phyloP scores from a whole-genome alignment of 2,329 filamentous ascomycete genomes.

The Fusarium brevicatenulatum region DNA sequence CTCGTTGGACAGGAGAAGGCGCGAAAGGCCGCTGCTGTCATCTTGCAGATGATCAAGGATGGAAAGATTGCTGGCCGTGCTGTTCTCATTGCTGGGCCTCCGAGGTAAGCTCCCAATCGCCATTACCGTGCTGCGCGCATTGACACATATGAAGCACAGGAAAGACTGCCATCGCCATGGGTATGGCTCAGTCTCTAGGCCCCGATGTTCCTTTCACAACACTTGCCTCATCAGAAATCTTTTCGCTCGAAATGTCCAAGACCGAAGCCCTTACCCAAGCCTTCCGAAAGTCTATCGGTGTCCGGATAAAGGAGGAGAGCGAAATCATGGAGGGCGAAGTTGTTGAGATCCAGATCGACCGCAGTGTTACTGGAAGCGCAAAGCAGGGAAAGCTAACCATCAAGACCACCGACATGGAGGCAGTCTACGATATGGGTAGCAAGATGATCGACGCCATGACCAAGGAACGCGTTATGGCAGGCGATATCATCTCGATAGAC shows the following conservation, averaged over 20 bases:
- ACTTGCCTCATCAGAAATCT: constrained; percentile 95
- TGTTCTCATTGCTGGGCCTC: constrained; percentile 92
- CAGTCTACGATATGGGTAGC: constrained; percentile 98
- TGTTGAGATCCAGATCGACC: constrained; percentile 97
- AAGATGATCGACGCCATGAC: constrained; percentile 99
- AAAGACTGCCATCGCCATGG: constrained; percentile 98
- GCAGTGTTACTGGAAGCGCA: constrained; percentile 93
- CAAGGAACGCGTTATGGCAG: constrained; percentile 98
- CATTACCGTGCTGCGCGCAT: constrained; percentile 2
- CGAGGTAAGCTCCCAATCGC: constrained; percentile 64
- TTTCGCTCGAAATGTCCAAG: constrained; percentile 99
- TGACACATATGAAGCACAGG: constrained; percentile 73
- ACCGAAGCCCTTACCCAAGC: constrained; percentile 97
- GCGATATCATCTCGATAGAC: constrained; percentile 98
- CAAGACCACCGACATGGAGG: constrained; percentile 99
- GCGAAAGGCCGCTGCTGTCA: constrained; percentile 93
- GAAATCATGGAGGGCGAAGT: constrained; percentile 99
- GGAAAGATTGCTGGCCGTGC: constrained; percentile 97
- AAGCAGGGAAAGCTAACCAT: constrained; percentile 99
- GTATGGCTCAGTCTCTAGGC: constrained; percentile 95
- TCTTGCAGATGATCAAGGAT: constrained; percentile 98
- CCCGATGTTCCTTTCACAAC: constrained; percentile 96
- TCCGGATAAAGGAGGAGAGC: constrained; percentile 98
- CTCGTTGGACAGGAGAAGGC: constrained; percentile 97
- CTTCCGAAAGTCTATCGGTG: constrained; percentile 98